Conservation (phyloP, 2,329 filamentous ascomycete species). For the Diaporthe sp. region DNA sequence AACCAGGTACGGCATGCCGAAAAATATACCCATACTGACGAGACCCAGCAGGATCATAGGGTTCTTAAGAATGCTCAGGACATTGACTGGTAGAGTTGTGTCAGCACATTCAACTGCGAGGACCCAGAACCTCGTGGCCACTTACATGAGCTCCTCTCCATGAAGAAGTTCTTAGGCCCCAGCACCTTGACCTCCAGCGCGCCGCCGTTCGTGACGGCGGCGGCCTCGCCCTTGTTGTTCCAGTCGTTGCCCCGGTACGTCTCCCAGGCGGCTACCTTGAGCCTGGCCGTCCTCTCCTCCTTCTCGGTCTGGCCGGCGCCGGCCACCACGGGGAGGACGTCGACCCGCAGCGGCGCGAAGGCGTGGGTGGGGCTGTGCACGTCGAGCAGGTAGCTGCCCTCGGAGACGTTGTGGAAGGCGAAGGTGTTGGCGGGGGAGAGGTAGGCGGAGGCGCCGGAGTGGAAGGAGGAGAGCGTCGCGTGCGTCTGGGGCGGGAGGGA, state of each 20-base stretch:
- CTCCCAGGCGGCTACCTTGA: conserved; percentile 79
- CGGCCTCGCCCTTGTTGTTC: conserved; percentile 83
- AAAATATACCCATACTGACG: conserved; percentile 84
- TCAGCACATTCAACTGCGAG: not conserved
- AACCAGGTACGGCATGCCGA: conserved; percentile 95
- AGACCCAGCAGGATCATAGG: conserved; percentile 97
- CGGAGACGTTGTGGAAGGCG: conserved; percentile 79
- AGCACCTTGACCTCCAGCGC: conserved; percentile 74
- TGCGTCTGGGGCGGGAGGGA: conserved; percentile 76
- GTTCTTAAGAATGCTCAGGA: conserved; percentile 88
- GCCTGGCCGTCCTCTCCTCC: conserved; percentile 48
- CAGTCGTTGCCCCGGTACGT: conserved; percentile 92
- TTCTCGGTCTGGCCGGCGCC: conserved; percentile 50
- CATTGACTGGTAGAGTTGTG: conserved; percentile 70
- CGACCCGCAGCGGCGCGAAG: conserved; percentile 86
- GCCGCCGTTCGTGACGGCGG: conserved; percentile 55
- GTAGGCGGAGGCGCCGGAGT: conserved; percentile 64
- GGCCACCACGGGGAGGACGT: conserved; percentile 66
- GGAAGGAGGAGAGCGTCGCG: conserved; percentile 67
- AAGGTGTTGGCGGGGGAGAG: conserved; percentile 80
- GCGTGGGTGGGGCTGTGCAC: conserved; percentile 81
- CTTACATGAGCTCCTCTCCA: conserved; percentile 82
- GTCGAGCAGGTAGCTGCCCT: conserved; percentile 85
- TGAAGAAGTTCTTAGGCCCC: conserved; percentile 80
- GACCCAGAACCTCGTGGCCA: conserved; percentile 44